phyloP scores from a whole-genome alignment of 805 yeast genomes.

The Saccharomycopsis schoenii region DNA sequence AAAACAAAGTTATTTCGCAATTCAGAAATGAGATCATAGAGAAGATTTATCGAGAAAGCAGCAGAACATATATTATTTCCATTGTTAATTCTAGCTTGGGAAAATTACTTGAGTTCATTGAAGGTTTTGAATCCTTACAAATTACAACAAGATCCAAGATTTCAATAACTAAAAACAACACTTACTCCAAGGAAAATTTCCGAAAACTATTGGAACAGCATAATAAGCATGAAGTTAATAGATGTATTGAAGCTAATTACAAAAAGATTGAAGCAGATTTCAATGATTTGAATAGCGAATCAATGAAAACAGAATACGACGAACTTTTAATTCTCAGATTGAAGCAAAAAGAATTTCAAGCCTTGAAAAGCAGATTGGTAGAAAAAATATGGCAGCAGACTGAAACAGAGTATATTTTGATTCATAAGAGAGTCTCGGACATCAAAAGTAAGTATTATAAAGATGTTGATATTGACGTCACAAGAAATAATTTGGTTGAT shows the following conservation, averaged over 20 bases:
- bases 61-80: constrained; percentile 34
- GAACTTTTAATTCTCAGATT: constrained; percentile 12
- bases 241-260: constrained; percentile 45
- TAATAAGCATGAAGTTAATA: constrained; percentile 47
- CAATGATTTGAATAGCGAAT: constrained; percentile 8
- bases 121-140: constrained; percentile 46
- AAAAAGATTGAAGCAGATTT: constrained; percentile 50
- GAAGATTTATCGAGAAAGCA: constrained; percentile 21
- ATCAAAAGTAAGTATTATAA: constrained; percentile 44
- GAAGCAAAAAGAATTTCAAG: constrained; percentile 23
- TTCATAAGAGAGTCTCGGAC: constrained; percentile 43
- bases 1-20: constrained; percentile 21
- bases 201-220: constrained; percentile 46
- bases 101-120: constrained; percentile 54
- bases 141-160: constrained; percentile 27
- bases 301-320: constrained; percentile 3
- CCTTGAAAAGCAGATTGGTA: constrained; percentile 43
- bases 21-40: constrained; percentile 22
- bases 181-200: constrained; percentile 51
- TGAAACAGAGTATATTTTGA: constrained; percentile 50
- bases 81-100: constrained; percentile 51
- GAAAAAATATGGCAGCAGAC: constrained; percentile 62
- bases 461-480: constrained; percentile 41
- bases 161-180: constrained; percentile 43
- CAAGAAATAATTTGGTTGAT: constrained; percentile 43